Conservation (phyloP, 352 stramenopile species). For the Phytophthora ohioensis region DNA sequence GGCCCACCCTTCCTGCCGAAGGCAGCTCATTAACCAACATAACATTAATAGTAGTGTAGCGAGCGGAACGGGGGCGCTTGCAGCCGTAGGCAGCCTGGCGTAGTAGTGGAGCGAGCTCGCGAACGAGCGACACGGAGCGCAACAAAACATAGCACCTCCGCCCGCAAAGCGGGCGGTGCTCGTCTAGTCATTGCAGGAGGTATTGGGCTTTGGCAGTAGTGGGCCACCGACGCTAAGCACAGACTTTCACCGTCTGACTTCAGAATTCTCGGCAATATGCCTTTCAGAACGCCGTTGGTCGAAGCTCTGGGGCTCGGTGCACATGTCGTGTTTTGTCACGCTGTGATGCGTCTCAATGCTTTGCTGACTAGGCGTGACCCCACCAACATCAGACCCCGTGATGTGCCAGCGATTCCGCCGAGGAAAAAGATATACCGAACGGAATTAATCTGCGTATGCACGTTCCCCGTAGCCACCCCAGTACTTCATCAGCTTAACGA, state of each 20-base stretch:
- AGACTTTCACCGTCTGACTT: conserved; percentile 2
- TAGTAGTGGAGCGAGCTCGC: too few relatives aligned
- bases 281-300: conserved; percentile 13
- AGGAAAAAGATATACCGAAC: background rate
- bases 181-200: conserved; percentile 18
- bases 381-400: conserved; percentile 1
- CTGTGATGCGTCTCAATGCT: conserved; percentile 25
- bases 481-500: conserved; percentile 3
- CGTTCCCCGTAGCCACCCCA: background rate
- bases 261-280: conserved; percentile 15
- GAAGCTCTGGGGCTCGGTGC: conserved; percentile 7
- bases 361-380: conserved; percentile 13
- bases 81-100: too few relatives aligned
- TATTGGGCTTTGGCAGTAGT: conserved; percentile 17
- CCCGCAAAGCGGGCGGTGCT: background rate
- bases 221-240: background rate
- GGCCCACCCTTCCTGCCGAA: too few relatives aligned
- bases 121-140: too few relatives aligned
- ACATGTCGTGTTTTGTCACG: conserved; percentile 16
- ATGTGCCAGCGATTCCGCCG: conserved; percentile 13
- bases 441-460: conserved; percentile 16
- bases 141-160: background rate
- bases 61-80: too few relatives aligned
- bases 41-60: too few relatives aligned
- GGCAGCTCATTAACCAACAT: too few relatives aligned